Evolutionary conservation across 331 rosid species (phyloP).

Genomic region (Dryas integrifolia): DNA sequence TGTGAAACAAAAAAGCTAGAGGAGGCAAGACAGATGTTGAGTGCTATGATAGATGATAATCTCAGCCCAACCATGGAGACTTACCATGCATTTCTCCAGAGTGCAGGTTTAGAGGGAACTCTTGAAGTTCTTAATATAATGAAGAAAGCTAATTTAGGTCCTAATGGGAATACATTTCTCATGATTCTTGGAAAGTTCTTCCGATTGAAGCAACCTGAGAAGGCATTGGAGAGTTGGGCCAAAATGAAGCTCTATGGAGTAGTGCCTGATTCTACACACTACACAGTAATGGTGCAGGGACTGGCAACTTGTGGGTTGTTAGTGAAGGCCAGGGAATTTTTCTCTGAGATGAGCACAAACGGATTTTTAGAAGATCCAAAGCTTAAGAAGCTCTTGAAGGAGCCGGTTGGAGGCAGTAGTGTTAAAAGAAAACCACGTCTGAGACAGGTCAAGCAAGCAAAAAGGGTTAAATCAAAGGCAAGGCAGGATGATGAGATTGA

Average conservation of each 20-base stretch:
- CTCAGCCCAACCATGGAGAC: conserved; percentile 64
- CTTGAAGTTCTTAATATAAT: conserved; percentile 60
- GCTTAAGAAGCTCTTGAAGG: conserved; percentile 57
- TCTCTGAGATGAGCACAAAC: conserved; percentile 55
- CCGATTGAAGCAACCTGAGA: conserved; percentile 55
- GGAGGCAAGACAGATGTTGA: conserved; percentile 58
- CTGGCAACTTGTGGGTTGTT: conserved; percentile 53
- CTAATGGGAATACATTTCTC: conserved; percentile 53
- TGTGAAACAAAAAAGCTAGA: conserved; percentile 60
- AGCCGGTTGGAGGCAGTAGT: conserved; percentile 30
- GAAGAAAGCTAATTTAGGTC: conserved; percentile 62
- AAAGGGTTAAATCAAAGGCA: conserved; percentile 23
- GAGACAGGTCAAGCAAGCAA: conserved; percentile 29
- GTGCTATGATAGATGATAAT: conserved; percentile 57
- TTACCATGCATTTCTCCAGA: conserved; percentile 77
- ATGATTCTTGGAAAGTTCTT: conserved; percentile 55
- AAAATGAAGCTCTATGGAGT: conserved; percentile 59
- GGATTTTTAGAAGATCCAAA: conserved; percentile 63
- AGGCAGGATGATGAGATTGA: conserved; percentile 33
- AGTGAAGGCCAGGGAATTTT: conserved; percentile 56
- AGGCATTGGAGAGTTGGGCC: conserved; percentile 61
- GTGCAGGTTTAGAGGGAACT: conserved; percentile 52
- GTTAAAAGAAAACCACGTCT: conserved; percentile 26
- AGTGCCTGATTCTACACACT: conserved; percentile 52
- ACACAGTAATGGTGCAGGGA: conserved; percentile 61